Evolutionary conservation across 352 stramenopile species (phyloP).

Genomic region (Globisporangium canariense): DNA sequence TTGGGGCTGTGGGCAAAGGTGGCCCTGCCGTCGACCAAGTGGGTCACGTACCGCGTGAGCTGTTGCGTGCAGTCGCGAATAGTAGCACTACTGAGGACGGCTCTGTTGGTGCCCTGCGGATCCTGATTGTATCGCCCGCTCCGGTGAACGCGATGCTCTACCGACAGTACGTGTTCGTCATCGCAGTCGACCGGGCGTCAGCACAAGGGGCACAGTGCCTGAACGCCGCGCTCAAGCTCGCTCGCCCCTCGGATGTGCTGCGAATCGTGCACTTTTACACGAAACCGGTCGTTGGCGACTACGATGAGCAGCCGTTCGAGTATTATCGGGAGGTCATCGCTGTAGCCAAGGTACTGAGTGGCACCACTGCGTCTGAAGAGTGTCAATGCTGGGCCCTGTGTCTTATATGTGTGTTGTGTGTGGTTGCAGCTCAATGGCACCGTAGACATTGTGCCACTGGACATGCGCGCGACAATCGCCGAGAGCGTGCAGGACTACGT

Average conservation of each 20-base stretch:
- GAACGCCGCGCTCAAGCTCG: slow-evolving; percentile 53
- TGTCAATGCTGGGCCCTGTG: not conserved
- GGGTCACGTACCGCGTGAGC: slow-evolving; percentile 48
- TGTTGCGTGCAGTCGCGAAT: slow-evolving; percentile 19
- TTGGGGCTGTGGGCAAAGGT: slow-evolving; percentile 58
- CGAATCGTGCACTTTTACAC: slow-evolving; percentile 65
- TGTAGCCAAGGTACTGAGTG: slow-evolving; percentile 7
- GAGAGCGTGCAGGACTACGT: slow-evolving; percentile 61
- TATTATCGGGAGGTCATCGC: slow-evolving; percentile 33
- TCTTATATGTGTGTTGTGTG: not conserved
- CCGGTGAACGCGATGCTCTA: slow-evolving; percentile 42
- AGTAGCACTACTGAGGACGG: not conserved
- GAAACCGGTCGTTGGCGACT: slow-evolving; percentile 34
- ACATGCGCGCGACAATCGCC: slow-evolving; percentile 31
- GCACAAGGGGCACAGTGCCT: slow-evolving; percentile 28
- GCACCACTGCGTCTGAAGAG: not conserved
- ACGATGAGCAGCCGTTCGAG: slow-evolving; percentile 30
- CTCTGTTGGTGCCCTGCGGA: slow-evolving; percentile 6
- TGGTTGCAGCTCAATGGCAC: slow-evolving; percentile 24
- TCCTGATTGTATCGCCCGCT: slow-evolving; percentile 42
- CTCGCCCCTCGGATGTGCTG: slow-evolving; percentile 38
- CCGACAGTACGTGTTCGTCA: slow-evolving; percentile 48
- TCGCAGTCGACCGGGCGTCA: slow-evolving; percentile 41
- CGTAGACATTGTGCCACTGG: slow-evolving; percentile 40
- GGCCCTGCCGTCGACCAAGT: slow-evolving; percentile 56